Base-by-base conservation (phyloP, 495 filamentous ascomycete species). In the Cetradonia linearis region DNA sequence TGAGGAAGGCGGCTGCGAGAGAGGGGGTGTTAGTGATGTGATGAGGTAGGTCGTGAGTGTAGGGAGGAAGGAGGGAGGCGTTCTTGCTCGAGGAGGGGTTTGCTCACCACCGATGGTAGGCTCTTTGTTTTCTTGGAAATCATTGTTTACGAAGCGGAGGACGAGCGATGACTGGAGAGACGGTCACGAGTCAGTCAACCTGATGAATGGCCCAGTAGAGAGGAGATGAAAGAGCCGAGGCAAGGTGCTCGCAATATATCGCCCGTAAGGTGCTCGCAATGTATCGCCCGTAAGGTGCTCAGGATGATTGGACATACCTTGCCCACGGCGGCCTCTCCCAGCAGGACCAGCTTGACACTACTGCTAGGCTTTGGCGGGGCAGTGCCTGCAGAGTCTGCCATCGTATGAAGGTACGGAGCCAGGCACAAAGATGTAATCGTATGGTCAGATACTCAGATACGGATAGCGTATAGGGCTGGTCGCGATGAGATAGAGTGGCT, bases 71-170 rank as follows among this genome's bases (percentile, higher is more conserved):
- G 42, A 20, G 42, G 5, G 1, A n/a, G 42, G 23, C 23, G 18
- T 16, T 20, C 28, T 34, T 33, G 16, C n/a, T 54, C 30, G 47
- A 25, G 5, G 59, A 58, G 47, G 6, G 62, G 57, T 58, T 59
- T 42, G 72, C 83, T 69, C 82, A 95, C 92, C 92, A 78, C 93
- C 93, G 77, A 98, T 98, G 56, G 93, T 98, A 48, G 93, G 93
- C 70, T 98, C 93, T 78, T 98, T 98, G 73, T 98, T 98, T 75
- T 97, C 94, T 78, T 98, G 93, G 69, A 97, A 98, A 76, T 97
- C 93, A 76, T 98, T 91, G 81, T 97, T 98, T 70, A 98, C 93
- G 71, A 98, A 98, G 67, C 93, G 89, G 66, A 98, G 82, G 58
- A 98, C 93, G 55, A 98, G 86, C 44, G 93, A 98, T 42, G 94